Base-by-base conservation (phyloP, 352 stramenopile species). In the Phytophthora cactorum region DNA sequence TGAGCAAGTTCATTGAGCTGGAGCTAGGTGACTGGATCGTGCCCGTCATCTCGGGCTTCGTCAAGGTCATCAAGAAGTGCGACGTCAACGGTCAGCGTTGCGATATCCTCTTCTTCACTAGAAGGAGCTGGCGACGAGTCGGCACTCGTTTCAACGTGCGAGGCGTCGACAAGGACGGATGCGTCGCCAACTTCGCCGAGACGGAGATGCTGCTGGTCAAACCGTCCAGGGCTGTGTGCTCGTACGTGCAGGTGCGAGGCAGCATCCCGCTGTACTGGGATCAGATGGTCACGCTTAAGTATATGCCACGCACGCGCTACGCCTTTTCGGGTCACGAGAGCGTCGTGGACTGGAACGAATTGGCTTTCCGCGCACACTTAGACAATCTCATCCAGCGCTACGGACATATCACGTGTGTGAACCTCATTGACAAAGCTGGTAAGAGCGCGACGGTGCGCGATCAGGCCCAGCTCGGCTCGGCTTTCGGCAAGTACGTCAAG, bases 151-250 rank as follows among this genome's bases (percentile, higher is more conserved):
- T 98, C 76, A 98, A 92, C 45, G 86, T 91, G 70, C 84, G 96
- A 50, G 96, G 96, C 44, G 82, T 97, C 7, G 94, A 98, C 78
- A 84, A 80, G 36, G 78, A 90, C 7, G 95, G 95, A 34, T 86
- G 93, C 43, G 92, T 97, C 17, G 95, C 96, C 6, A 99, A 99
- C 77, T 98, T 97, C 77, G 95, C 94, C 8, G 96, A 99, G 78
- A 98, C 93, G 4, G 96, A 99, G 72, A 95, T 98, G 84, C 56
- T 88, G 80, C 59, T 74, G 95, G 51, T 84, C 81, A 63, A 66
- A 50, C 25, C 74, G 77, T 62, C 75, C 59, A 45, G 68, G 59
- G 56, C 72, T 72, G 45, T 78, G 50, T 84, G 70, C 39, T 91
- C 89, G n/a, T 90, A 86, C 56, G 76, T 88, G 61, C 77, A 93